These are phyloP conservation scores for Tulasnella sp. DNA, from an alignment of 768 basidiomycete species.

Conservation along the genomic window DNA sequence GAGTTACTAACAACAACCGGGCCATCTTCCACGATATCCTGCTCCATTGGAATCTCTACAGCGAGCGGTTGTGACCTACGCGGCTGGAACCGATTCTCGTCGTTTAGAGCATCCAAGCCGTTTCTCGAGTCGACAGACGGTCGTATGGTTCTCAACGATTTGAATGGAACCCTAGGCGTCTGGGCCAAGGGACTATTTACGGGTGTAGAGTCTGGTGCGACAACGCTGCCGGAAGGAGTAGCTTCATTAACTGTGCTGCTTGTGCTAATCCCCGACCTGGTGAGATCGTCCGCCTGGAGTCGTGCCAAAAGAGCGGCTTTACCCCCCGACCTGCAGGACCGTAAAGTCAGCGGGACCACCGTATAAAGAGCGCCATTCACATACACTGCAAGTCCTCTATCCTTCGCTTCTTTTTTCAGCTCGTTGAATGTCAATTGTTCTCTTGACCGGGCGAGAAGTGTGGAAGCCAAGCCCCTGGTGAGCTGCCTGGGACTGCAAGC, in stretches of 20 bases:
- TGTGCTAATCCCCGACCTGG: conserved; percentile 23
- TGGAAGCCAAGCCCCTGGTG: conserved; percentile 34
- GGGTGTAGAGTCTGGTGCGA: conserved; percentile 24
- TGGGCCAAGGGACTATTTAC: conserved; percentile 20
- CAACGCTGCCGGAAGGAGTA: conserved; percentile 21
- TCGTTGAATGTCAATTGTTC: conserved; percentile 35
- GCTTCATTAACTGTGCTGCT: conserved; percentile 20
- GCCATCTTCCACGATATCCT: conserved; percentile 22
- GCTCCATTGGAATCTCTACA: conserved; percentile 10
- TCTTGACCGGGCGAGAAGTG: conserved; percentile 42
- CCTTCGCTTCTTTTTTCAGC: conserved; percentile 42
- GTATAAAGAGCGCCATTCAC: conserved; percentile 11
- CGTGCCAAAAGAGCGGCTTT: conserved; percentile 45
- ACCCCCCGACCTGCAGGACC: conserved; percentile 38
- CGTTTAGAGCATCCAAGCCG: not conserved
- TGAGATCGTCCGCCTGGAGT: conserved; percentile 38
- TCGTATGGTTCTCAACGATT: not conserved
- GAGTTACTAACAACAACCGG: conserved; percentile 14
- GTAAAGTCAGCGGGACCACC: not conserved
- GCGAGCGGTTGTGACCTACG: conserved; percentile 12
- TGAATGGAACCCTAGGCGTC: not conserved
- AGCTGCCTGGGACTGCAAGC: not conserved
- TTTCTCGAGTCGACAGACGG: not conserved
- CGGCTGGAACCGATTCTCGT: conserved; percentile 5
- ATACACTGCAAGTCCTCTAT: conserved; percentile 44